Evolutionary conservation across 768 basidiomycete genomes (phyloP), one percentile per base, ranked within the genome.

Genomic region (Suillus paluster): DNA sequence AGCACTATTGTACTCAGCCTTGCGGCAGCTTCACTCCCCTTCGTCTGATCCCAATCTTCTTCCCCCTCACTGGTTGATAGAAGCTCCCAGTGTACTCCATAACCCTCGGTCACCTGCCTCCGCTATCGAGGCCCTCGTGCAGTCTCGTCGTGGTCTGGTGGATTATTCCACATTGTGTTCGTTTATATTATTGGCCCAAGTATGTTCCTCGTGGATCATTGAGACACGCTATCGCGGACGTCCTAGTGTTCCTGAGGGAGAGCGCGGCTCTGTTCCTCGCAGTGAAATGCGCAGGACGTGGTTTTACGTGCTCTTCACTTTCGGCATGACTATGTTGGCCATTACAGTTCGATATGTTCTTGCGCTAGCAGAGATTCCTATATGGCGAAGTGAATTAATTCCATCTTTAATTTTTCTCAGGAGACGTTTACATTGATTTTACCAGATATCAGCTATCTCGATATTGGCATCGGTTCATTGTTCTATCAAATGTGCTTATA

Each of bases 401-500:
- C 60, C 19, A 21, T 54, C 36, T 44, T 52, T 58, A 42, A 5
- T 59, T 42, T 19, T 10, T 9, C 25, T 53, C n/a, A 15, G 52
- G 44, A 49, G 3, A 62, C 39, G 45, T 10, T 64, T 42, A 64
- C 58, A 45, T 41, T 45, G 46, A 52, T 45, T 62, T 62, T 39
- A 57, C 34, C 69, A 97, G 95, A 94, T 75, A 79, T 96, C 70
- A 89, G 84, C 63, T 81, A 84, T 64, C 86, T 92, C 60, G 96
- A 98, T 68, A 81, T 92, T 59, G 76, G 84, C 15, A 78, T 90
- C 25, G 84, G 85, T 39, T 87, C 94, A 2, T 70, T 91, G 46
- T 94, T 96, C 77, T 97, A 91, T 73, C 97, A 98, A 72, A 90
- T 95, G 70, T 87, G 94, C 56, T 80, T 99, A 50, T 99, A 99